Evolutionary conservation across 768 basidiomycete species (phyloP).

Genomic region (Steccherinum ochraceum): DNA sequence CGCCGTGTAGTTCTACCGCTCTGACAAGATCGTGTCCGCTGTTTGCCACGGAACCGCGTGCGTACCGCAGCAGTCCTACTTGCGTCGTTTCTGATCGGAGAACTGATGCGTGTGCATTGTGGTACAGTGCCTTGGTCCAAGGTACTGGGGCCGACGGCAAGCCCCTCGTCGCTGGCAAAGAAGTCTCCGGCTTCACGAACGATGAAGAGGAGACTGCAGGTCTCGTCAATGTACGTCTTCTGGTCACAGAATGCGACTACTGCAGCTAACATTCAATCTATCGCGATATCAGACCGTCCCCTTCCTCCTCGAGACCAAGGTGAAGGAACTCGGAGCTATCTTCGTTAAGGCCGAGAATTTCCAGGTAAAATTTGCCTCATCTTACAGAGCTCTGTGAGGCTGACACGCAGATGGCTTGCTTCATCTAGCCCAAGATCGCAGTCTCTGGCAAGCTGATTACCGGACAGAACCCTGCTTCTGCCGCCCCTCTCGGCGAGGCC

Average conservation of each 20-base stretch:
- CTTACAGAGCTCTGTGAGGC: no score
- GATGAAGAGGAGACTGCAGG: slow-evolving; percentile 53
- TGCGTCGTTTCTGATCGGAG: no score
- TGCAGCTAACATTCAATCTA: no score
- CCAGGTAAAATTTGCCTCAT: no score
- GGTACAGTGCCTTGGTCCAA: slow-evolving; percentile 46
- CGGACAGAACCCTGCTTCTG: slow-evolving; percentile 72
- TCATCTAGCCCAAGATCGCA: no score
- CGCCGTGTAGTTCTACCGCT: slow-evolving; percentile 58
- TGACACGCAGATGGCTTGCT: no score
- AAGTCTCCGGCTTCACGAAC: slow-evolving; percentile 66
- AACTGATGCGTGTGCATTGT: no score
- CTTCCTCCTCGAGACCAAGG: slow-evolving; percentile 65
- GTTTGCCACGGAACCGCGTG: slow-evolving; percentile 81
- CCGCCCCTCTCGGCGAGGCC: slow-evolving; percentile 47
- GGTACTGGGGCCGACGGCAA: slow-evolving; percentile 49
- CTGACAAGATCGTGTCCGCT: slow-evolving; percentile 59
- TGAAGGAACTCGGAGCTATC: slow-evolving; percentile 56
- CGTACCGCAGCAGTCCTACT: slow-evolving; percentile 24
- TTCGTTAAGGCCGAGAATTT: slow-evolving; percentile 53
- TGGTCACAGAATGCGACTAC: no score
- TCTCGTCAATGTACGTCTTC: no score
- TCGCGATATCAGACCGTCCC: slow-evolving; percentile 50
- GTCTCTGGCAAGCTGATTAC: slow-evolving; percentile 56
- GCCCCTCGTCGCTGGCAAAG: slow-evolving; percentile 57